These are phyloP conservation scores for Phaeomoniella chlamydospora DNA, from an alignment of 2,329 filamentous ascomycete genomes.

Conservation along the genomic window DNA sequence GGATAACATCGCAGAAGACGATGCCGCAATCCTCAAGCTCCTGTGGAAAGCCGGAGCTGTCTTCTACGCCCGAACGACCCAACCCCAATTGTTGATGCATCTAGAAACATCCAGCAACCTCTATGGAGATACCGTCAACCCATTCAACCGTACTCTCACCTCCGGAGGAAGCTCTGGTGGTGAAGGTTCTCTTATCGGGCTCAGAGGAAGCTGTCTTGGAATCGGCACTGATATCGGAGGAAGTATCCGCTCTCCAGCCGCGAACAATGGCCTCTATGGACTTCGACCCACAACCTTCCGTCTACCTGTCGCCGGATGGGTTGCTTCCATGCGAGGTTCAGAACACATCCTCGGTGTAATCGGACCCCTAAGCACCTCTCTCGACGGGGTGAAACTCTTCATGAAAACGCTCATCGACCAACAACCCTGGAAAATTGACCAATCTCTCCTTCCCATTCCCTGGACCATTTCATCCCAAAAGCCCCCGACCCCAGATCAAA, in stretches of 20 bases:
- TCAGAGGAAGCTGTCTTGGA: slow-evolving; percentile 37
- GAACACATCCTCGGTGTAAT: slow-evolving; percentile 34
- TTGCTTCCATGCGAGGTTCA: slow-evolving; percentile 14
- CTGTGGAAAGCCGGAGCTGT: slow-evolving; percentile 16
- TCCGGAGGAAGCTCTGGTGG: slow-evolving; percentile 41
- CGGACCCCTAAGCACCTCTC: slow-evolving; percentile 39
- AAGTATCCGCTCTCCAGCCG: slow-evolving; percentile 22
- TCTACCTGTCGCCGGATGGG: slow-evolving; percentile 23
- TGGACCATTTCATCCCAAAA: slow-evolving; percentile 22
- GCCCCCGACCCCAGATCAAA: slow-evolving; percentile 3
- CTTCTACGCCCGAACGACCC: slow-evolving; percentile 16
- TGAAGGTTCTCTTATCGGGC: slow-evolving; percentile 39
- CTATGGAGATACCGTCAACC: slow-evolving; percentile 32
- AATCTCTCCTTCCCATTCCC: slow-evolving; percentile 36
- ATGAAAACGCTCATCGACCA: slow-evolving; percentile 24
- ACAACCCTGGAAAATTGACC: slow-evolving; percentile 38
- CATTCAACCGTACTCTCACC: slow-evolving; percentile 35
- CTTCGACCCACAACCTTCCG: slow-evolving; percentile 25
- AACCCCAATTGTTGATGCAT: slow-evolving; percentile 16
- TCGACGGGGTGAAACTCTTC: slow-evolving; percentile 32
- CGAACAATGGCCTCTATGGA: slow-evolving; percentile 24
- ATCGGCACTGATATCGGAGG: slow-evolving; percentile 39
- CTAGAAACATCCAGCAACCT: slow-evolving; percentile 17
- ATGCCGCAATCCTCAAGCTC: slow-evolving; percentile 14
- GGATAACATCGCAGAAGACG: slow-evolving; percentile 10